These are phyloP conservation scores for Phytophthora hybrid DNA, from an alignment of 352 stramenopile species.

Conservation along the genomic window DNA sequence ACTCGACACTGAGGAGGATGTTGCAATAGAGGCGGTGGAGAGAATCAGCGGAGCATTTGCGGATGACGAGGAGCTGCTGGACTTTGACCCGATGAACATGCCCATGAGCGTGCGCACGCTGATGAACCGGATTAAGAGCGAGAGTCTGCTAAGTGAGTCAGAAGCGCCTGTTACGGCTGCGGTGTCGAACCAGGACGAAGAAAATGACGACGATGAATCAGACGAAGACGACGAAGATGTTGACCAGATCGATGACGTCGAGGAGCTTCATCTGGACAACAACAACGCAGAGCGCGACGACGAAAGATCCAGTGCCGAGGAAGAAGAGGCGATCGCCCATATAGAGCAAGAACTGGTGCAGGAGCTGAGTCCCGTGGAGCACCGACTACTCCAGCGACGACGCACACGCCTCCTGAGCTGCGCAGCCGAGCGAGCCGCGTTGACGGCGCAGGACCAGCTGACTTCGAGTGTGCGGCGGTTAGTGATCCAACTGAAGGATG, in stretches of 20 bases:
- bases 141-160: conserved; percentile 43
- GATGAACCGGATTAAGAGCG: conserved; percentile 58
- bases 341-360: conserved; percentile 24
- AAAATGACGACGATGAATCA: conserved; percentile 19
- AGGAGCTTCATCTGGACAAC: conserved; percentile 29
- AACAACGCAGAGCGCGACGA: conserved; percentile 16
- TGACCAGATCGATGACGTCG: conserved; percentile 24
- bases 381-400: conserved; percentile 26
- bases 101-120: conserved; percentile 57
- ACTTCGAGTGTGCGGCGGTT: conserved; percentile 80
- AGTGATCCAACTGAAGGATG: conserved; percentile 77
- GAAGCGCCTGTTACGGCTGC: conserved; percentile 16
- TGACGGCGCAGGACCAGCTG: conserved; percentile 67
- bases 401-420: conserved; percentile 34
- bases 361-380: conserved; percentile 25
- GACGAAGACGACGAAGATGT: conserved; percentile 16
- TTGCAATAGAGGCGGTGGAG: background rate
- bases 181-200: conserved; percentile 55
- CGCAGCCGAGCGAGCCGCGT: conserved; percentile 40
- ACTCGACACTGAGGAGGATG: conserved; percentile 21
- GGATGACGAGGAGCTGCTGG: conserved; percentile 41
- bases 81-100: conserved; percentile 57
- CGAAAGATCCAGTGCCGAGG: conserved; percentile 20
- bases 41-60: conserved; percentile 3
- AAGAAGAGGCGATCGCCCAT: conserved; percentile 17